Base-by-base conservation (phyloP, 164 flowering plant genomes). In the Euptelea pleiosperma region DNA sequence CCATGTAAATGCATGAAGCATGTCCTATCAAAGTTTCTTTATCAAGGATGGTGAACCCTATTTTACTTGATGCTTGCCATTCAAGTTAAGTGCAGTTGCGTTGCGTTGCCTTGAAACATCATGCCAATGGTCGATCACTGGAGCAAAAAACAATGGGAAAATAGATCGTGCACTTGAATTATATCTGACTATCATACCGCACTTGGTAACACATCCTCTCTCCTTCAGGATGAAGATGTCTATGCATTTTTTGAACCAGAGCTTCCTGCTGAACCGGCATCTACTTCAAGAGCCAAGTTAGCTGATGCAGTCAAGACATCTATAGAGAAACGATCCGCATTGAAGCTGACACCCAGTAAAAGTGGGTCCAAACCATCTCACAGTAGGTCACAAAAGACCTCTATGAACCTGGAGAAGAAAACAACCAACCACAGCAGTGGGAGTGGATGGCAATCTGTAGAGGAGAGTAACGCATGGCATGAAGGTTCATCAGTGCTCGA, bases 201-300 rank as follows among this genome's bases (percentile, higher is more conserved):
- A n/a, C n/a, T n/a, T n/a, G n/a, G n/a, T 39, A 18, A 7, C 25
- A 47, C 10, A 10, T 24, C 19, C 22, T 45, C 49, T 11, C 43
- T 68, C 7, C 25, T 62, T 63, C 77, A 89, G 96, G 96, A 89
- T 68, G 94, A 87, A 75, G 95, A 87, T 63, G 75, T 87, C n/a
- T 84, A 81, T 62, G 65, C 81, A 19, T 87, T 84, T 64, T 87
- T 87, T 30, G 95, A 87, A 74, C 95, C 95, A 25, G 91, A 82
- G 65, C 88, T 79, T 53, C 91, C 89, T 16, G 26, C 67, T 25
- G 87, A 79, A 36, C 18, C 47, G 14, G 31, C 64, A 2, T 62
- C 67, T 25, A 52, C 73, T 44, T 10, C 70, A 19, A 72, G 85
- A 66, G 49, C 66, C 57, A 81, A 72, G 61, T 61, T 51, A 31